Base-by-base conservation (phyloP, 371 early-diverging fungal genomes). In the Lichtheimia hyalospora region DNA sequence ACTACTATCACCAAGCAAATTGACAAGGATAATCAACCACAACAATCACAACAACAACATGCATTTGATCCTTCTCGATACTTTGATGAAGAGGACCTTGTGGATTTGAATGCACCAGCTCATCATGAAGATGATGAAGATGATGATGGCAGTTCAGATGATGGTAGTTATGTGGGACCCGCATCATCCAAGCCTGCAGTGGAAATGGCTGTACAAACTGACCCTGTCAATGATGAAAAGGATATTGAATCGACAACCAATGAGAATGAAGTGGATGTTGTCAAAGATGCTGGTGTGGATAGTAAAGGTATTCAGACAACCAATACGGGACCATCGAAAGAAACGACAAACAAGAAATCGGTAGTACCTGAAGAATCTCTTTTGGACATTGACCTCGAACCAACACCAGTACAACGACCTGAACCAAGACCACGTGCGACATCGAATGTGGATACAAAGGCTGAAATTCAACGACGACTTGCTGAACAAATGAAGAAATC, bases 81-180 rank as follows among this genome's bases (percentile, higher is more conserved):
- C 16, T 50, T 59, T 40, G 50, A 59, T 42, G 59, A 59, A 14
- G 51, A 34, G 10, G 59, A 59, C 24, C 41, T 59, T 24, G 52
- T 59, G 3, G 59, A 59, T 52, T 21, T 59, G 14, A 51, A 59
- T 18, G 52, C 59, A 21, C 43, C 59, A 14, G 25, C 39, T 15
- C 48, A 59, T 15, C 48, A 59, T 25, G 23, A 16, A 13, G 44
- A 39, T 28, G 18, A 54, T 2, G 49, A 49, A 15, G 61, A 49
- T 15, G 24, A 46, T 16, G 61, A 49, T 42, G 50, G 41, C 16
- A 50, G 40, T 27, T 50, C 59, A 12, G 50, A 40, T 15, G 54
- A 61, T 10, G 55, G 52, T 3, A 8, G 27, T 34, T 48, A 54
- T 12, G 55, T 16, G n/a, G 46, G 27, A 18, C 20, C 49, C 13